phyloP scores from a whole-genome alignment of 1,139 yeast species.

The Hyphopichia burtonii region DNA sequence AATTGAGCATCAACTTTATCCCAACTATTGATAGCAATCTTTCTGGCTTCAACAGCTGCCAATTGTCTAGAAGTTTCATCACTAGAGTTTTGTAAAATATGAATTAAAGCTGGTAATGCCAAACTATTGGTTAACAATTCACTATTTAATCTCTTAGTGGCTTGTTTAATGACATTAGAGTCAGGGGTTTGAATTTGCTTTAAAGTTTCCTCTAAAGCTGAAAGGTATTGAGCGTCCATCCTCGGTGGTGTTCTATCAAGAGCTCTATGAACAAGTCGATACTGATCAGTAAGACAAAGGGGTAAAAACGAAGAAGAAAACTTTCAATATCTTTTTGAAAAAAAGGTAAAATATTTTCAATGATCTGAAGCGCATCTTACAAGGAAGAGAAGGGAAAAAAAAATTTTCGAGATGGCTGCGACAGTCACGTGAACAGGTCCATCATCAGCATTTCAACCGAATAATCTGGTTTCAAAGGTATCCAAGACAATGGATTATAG shows the following conservation, averaged over 20 bases:
- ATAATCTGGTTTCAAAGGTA: background rate
- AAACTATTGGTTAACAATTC: slow-evolving; percentile 72
- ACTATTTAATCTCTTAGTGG: slow-evolving; percentile 70
- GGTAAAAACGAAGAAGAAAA: background rate
- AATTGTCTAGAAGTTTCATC: slow-evolving; percentile 71
- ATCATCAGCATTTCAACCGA: background rate
- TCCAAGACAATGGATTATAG: background rate
- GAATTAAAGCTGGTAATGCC: slow-evolving; percentile 80
- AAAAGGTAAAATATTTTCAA: background rate
- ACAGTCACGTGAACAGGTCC: slow-evolving; percentile 5
- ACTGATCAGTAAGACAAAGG: background rate
- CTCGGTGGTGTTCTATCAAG: background rate
- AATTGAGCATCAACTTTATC: slow-evolving; percentile 48
- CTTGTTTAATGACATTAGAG: slow-evolving; percentile 75
- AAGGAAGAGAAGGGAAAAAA: slow-evolving; percentile 3
- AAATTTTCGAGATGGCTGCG: slow-evolving; percentile 7
- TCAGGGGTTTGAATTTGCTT: slow-evolving; percentile 75
- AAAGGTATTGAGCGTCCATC: slow-evolving; percentile 70
- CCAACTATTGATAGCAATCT: slow-evolving; percentile 77
- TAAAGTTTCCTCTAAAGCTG: slow-evolving; percentile 75
- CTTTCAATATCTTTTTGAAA: background rate
- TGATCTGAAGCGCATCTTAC: background rate
- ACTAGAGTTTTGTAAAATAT: slow-evolving; percentile 67
- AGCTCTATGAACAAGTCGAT: background rate
- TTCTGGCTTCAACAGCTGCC: slow-evolving; percentile 95